Percentiles rank a stretch among this genome's conserved stretches.
Conservation (phyloP, 2,329 filamentous ascomycete genomes). For the Pseudocercospora pini-densiflorae region DNA sequence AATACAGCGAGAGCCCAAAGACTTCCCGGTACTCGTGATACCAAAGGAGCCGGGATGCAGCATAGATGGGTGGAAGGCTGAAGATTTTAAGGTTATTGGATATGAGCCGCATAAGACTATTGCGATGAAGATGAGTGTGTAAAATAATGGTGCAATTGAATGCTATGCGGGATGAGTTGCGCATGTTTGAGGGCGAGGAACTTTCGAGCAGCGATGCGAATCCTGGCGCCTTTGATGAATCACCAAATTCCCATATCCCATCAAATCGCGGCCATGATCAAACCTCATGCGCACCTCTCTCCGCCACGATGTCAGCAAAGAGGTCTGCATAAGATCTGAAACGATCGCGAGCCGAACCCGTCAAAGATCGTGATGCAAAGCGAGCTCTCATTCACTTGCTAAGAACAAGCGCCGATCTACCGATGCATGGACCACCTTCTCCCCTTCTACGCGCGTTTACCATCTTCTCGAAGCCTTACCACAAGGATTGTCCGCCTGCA, state of each 20-base stretch:
- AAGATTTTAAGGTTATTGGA: conserved; percentile 84
- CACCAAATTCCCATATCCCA: neutral
- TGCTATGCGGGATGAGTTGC: neutral
- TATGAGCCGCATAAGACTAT: conserved; percentile 93
- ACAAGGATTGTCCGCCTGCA: no score
- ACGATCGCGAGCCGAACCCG: no score
- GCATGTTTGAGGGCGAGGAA: neutral
- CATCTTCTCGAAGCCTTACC: no score
- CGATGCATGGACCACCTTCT: neutral
- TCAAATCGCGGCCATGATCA: neutral
- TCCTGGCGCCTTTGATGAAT: neutral
- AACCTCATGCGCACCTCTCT: neutral
- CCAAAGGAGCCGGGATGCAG: conserved; percentile 68
- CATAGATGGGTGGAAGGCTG: conserved; percentile 87
- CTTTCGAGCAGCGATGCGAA: neutral
- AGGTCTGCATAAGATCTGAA: neutral
- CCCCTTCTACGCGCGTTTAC: neutral
- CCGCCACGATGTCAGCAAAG: neutral
- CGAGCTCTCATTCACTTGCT: neutral
- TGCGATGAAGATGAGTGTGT: conserved; percentile 98
- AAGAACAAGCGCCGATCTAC: neutral
- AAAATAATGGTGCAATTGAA: neutral
- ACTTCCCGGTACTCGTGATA: conserved; percentile 81
- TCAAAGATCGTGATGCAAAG: neutral
- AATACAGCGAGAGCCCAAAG: conserved; percentile 75